Evolutionary conservation across 352 stramenopile genomes (phyloP).

Genomic region (Pythium periplocum): DNA sequence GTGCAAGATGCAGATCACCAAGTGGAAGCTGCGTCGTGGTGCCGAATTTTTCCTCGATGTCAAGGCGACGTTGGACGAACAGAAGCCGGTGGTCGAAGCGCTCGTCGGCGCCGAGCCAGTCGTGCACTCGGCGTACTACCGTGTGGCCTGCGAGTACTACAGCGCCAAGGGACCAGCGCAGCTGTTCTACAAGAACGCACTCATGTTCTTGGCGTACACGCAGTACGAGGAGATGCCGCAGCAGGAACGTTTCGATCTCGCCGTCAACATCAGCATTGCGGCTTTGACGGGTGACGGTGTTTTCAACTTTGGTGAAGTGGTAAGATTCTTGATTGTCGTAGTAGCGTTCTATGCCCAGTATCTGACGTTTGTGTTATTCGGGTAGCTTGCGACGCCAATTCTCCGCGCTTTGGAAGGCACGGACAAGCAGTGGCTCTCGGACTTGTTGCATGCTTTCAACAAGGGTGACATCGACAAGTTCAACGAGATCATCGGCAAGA

Average conservation of each 20-base stretch:
- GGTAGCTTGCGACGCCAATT: slow-evolving; percentile 89
- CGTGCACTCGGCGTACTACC: slow-evolving; percentile 93
- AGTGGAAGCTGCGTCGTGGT: slow-evolving; percentile 65
- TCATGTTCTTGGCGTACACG: slow-evolving; percentile 96
- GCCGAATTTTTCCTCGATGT: slow-evolving; percentile 48
- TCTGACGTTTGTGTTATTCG: not conserved
- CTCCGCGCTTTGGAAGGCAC: slow-evolving; percentile 87
- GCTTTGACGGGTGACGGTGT: slow-evolving; percentile 95
- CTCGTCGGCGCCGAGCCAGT: slow-evolving; percentile 85
- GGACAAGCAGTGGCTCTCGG: slow-evolving; percentile 91
- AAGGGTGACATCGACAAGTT: slow-evolving; percentile 95
- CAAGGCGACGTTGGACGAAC: slow-evolving; percentile 64
- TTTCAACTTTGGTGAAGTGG: slow-evolving; percentile 98
- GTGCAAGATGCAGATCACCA: slow-evolving; percentile 72
- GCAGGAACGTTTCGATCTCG: slow-evolving; percentile 82
- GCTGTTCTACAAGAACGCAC: slow-evolving; percentile 95
- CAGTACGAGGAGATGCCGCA: slow-evolving; percentile 85
- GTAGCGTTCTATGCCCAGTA: no score
- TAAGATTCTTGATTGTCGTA: slow-evolving; percentile 23
- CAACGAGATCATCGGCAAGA: slow-evolving; percentile 75
- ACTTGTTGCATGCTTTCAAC: slow-evolving; percentile 93
- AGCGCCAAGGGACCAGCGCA: slow-evolving; percentile 87
- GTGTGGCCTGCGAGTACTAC: slow-evolving; percentile 92
- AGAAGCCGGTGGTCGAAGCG: slow-evolving; percentile 71
- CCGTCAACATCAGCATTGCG: slow-evolving; percentile 93